Evolutionary conservation across 1,139 yeast genomes (phyloP), one percentile per base, ranked within the genome.

Genomic region (Candida neerlandica): DNA sequence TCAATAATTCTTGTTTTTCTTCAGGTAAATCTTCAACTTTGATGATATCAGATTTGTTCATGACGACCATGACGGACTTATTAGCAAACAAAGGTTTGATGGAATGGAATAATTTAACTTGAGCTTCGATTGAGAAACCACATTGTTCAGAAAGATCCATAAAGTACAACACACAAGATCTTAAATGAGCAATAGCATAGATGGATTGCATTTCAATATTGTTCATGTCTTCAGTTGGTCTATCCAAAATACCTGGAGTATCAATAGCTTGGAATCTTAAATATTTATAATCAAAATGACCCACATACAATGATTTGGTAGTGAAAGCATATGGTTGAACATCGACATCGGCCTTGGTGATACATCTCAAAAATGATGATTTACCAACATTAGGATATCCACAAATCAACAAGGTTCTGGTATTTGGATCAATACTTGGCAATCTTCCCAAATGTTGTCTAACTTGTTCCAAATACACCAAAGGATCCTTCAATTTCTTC

Each of bases 321-420:
- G 98, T 92, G 82, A 94, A 94, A 43, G 99, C 99, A 71, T 94
- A 94, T 37, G 99, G 99, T 72, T 95, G 99, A 55, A 95, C 99
- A 64, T 94, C 99, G 53, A 94, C 99, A 62, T 94, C 98, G 33
- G 99, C 99, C 64, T 96, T 89, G 55, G 99, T 94, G 71, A 95
- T 89, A 69, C 95, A 85, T 65, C 84, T 82, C 70, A 94, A 81
- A 73, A 94, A 94, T 19, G 97, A 90, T 12, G 99, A 94, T 73
- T 94, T 94, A 74, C 99, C 99, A 54, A 94, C 99, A 70, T 94
- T 94, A 51, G 99, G 99, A 74, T 94, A 94, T 55, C 99, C 99
- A 77, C 99, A 95, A 64, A 95, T 92, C 64, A 94, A 81, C 62
- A 94, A 78, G 34, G 99, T 95, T 78, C 99, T 87, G 50, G 99